Conservation (phyloP, 345 rosid genomes). For the Geranium rotundifolium region DNA sequence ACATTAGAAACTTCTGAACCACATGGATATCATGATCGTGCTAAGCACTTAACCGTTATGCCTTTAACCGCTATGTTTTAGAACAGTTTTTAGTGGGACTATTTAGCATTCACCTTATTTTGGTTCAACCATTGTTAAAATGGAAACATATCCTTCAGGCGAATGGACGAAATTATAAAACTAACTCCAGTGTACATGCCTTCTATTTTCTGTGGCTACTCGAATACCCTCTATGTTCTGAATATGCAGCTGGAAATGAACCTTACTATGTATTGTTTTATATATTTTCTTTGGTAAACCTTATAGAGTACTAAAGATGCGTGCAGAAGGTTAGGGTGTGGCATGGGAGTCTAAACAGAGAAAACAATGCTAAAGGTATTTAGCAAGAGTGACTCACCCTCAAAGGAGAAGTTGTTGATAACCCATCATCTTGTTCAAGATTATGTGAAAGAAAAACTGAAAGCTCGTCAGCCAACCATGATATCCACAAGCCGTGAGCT, state of each 20-base stretch:
- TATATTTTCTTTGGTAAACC: too few relatives aligned
- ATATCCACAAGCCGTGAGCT: conserved; percentile 90
- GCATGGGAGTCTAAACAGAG: not conserved
- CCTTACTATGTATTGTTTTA: too few relatives aligned
- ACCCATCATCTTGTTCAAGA: conserved; percentile 71
- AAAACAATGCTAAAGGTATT: not conserved
- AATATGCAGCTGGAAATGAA: too few relatives aligned
- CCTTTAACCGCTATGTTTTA: too few relatives aligned
- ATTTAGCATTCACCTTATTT: too few relatives aligned
- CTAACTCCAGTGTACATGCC: not conserved
- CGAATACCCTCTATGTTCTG: not conserved
- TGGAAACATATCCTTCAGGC: not conserved
- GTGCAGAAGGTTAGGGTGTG: not conserved
- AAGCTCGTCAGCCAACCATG: conserved; percentile 77
- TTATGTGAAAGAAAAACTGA: conserved; percentile 58
- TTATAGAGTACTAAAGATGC: not conserved
- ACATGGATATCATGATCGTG: too few relatives aligned
- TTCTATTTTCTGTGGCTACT: not conserved
- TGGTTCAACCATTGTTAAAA: too few relatives aligned
- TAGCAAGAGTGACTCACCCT: conserved; percentile 40
- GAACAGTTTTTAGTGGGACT: too few relatives aligned
- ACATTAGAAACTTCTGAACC: too few relatives aligned
- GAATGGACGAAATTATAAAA: not conserved
- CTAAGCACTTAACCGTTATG: too few relatives aligned
- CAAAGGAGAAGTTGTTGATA: conserved; percentile 59